Evolutionary conservation across 73 alveolate species (phyloP).

Genomic region (Paramecium sexaurelia): DNA sequence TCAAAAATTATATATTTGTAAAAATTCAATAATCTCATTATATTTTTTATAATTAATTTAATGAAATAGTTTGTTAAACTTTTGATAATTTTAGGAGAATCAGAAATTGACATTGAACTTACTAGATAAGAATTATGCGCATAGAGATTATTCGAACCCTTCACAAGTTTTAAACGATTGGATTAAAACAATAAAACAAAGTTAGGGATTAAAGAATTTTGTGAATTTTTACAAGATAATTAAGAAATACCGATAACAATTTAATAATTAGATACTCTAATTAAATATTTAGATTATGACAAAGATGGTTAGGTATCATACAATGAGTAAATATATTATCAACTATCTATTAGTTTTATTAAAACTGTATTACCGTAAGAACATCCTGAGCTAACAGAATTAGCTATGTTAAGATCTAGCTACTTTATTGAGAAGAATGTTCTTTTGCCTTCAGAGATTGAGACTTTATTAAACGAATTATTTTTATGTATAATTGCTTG

Average conservation of each 20-base stretch:
- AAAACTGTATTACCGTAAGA: conserved; percentile 1
- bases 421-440: not conserved
- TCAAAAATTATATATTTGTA: too few relatives aligned
- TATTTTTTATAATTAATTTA: not conserved
- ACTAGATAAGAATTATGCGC: conserved; percentile 17
- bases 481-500: not conserved
- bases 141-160: conserved; percentile 2
- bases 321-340: not conserved
- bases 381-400: conserved; percentile 18
- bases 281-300: conserved; percentile 5
- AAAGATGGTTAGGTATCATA: not conserved
- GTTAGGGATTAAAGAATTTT: not conserved
- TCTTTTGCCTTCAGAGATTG: conserved; percentile 2
- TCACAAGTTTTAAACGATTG: not conserved
- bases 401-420: conserved; percentile 9
- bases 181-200: not conserved
- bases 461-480: not conserved
- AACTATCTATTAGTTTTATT: not conserved
- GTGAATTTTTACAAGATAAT: not conserved
- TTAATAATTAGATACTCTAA: not conserved
- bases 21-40: too few relatives aligned
- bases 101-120: conserved; percentile 1
- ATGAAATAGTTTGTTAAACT: conserved; percentile 41
- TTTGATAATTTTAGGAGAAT: not conserved
- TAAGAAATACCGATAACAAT: not conserved